Conservation (phyloP, 257 asterid species). For the Solanum boliviense region DNA sequence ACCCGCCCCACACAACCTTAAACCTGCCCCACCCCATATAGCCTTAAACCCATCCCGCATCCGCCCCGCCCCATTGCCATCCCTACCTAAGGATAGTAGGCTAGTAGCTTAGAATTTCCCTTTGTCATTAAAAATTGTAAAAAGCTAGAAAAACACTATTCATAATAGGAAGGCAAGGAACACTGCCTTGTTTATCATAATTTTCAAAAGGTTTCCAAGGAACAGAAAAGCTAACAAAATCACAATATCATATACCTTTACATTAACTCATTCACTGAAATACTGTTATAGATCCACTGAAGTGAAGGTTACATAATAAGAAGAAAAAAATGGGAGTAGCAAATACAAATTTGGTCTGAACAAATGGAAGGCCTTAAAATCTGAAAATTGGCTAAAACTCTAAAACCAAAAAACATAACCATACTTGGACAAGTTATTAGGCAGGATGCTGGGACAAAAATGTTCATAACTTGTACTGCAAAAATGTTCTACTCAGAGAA, state of each 20-base stretch:
- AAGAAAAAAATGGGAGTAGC: not conserved
- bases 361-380: not conserved
- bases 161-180: not conserved
- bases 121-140: too few relatives aligned
- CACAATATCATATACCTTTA: not conserved
- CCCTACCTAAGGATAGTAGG: not conserved
- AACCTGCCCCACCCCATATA: too few relatives aligned
- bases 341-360: not conserved
- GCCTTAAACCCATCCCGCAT: too few relatives aligned
- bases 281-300: not conserved
- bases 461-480: not conserved
- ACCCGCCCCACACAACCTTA: too few relatives aligned
- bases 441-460: not conserved
- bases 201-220: not conserved
- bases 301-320: not conserved
- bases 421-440: not conserved
- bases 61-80: too few relatives aligned
- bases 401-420: not conserved
- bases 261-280: not conserved
- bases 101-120: too few relatives aligned
- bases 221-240: not conserved
- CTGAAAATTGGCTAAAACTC: not conserved
- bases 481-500: slow-evolving; percentile 8
- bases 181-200: not conserved
- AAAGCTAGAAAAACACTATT: not conserved